These are phyloP conservation scores for Tephrocybe sp. DNA, from an alignment of 768 basidiomycete species.

Conservation along the genomic window DNA sequence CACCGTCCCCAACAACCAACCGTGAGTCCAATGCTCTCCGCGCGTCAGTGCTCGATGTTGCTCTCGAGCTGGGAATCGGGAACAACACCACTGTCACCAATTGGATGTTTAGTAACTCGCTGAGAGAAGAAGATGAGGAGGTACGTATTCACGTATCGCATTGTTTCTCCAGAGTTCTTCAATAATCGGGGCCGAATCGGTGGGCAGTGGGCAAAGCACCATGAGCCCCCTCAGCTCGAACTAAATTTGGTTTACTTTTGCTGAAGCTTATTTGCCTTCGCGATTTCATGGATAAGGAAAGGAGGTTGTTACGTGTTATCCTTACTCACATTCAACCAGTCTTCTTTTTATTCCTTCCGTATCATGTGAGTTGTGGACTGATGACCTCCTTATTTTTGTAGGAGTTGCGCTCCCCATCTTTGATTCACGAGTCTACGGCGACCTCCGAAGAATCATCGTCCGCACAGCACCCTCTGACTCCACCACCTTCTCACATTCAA, in stretches of 20 bases:
- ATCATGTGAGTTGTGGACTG: constrained; percentile 3
- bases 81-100: constrained; percentile 59
- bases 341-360: not conserved
- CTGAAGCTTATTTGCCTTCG: no score
- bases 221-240: no score
- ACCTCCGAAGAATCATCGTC: constrained; percentile 34
- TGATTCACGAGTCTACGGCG: constrained; percentile 34
- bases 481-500: constrained; percentile 13
- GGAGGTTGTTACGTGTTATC: not conserved
- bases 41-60: constrained; percentile 74
- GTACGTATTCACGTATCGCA: constrained; percentile 22
- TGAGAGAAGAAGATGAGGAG: constrained; percentile 58
- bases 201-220: no score
- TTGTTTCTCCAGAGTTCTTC: not conserved
- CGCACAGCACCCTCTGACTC: constrained; percentile 21
- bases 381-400: not conserved
- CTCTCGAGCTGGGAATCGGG: constrained; percentile 65
- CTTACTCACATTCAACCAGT: not conserved
- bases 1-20: constrained; percentile 18
- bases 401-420: constrained; percentile 26
- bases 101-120: constrained; percentile 71
- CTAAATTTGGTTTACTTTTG: no score
- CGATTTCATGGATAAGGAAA: no score
- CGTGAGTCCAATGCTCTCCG: constrained; percentile 63
- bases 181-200: not conserved